These are phyloP conservation scores for Globisporangium splendens DNA, from an alignment of 352 stramenopile genomes.

Conservation along the genomic window DNA sequence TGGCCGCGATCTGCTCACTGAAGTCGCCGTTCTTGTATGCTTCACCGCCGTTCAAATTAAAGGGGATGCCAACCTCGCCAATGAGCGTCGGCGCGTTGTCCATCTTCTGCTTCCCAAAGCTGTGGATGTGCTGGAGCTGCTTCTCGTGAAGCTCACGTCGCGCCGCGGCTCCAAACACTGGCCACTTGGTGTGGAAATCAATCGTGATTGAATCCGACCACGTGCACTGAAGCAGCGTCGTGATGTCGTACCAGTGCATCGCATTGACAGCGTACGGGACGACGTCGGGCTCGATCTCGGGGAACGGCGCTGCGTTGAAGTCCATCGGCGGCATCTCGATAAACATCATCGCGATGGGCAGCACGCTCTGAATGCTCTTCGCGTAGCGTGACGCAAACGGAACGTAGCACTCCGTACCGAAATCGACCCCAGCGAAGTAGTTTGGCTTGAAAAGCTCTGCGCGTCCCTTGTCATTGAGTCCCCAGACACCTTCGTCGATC, in stretches of 20 bases:
- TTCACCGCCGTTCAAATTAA: slow-evolving; percentile 52
- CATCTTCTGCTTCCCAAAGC: slow-evolving; percentile 46
- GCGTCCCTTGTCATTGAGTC: slow-evolving; percentile 35
- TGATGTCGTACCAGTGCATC: slow-evolving; percentile 90
- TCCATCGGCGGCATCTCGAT: slow-evolving; percentile 77
- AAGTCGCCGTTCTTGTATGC: slow-evolving; percentile 55
- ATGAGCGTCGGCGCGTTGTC: slow-evolving; percentile 59
- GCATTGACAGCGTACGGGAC: slow-evolving; percentile 77
- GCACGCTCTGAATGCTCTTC: slow-evolving; percentile 47
- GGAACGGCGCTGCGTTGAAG: slow-evolving; percentile 62
- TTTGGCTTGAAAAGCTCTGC: slow-evolving; percentile 52
- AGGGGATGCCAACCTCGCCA: slow-evolving; percentile 70
- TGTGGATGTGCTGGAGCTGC: slow-evolving; percentile 56
- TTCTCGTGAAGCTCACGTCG: slow-evolving; percentile 42
- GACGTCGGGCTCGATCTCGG: slow-evolving; percentile 44
- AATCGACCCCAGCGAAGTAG: slow-evolving; percentile 71
- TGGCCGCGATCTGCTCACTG: slow-evolving; percentile 39
- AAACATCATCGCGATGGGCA: slow-evolving; percentile 72
- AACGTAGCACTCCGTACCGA: slow-evolving; percentile 79
- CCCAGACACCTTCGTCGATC: slow-evolving; percentile 78
- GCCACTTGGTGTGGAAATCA: slow-evolving; percentile 55
- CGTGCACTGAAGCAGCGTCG: slow-evolving; percentile 78
- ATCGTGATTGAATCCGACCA: slow-evolving; percentile 76
- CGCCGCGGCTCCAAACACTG: slow-evolving; percentile 46
- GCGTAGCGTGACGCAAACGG: slow-evolving; percentile 67